Base-by-base conservation (phyloP, 2,329 filamentous ascomycete genomes). In the Curvularia spicifera region DNA sequence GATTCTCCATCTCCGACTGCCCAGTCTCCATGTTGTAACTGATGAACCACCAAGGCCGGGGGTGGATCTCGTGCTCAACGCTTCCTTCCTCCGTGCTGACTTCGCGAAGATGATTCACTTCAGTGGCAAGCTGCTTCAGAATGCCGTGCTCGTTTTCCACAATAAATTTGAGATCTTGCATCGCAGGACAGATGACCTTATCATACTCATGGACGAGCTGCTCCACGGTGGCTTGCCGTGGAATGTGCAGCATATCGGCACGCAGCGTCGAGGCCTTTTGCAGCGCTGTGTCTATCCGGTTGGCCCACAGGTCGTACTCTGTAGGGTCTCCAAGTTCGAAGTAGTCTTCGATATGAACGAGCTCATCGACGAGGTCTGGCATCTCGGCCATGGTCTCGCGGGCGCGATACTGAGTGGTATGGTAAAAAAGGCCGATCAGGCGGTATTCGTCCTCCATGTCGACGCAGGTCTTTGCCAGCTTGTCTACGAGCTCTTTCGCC, bases 191-290 rank as follows among this genome's bases (percentile, higher is more conserved):
- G 13, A 35, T 35, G 5, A 35, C 13, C 4, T 13, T 2, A 5
- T 31, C 12, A 13, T 31, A 31, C 8, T 31, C 9, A 22, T 43
- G 40, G 2, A 26, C 15, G 5, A 43, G 22, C 2, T 26, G 22
- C 10, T 22, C 5, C 6, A 10, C 1, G 0, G 1, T 6, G 20
- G 5, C 15, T 5, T 26, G 13, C 1, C 3, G 8, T 6, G 42
- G 15, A 22, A 44, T 10, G 4, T 44, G 42, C 5, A 15, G 3
- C 13, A 22, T 9, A 3, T 44, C 22, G 0, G 42, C n/a, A 24
- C 24, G 13, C 0, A 44, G 3, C 4, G 9, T n/a, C 10, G 24
- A 26, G 1, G 13, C 1, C 0, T 4, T 5, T 8, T 15, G 3
- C 12, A 44, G 4, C 13, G 5, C 7, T 5, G 13, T 9, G 3